Evolutionary conservation across 805 yeast genomes (phyloP).

Genomic region (Saturnispora sekii): DNA sequence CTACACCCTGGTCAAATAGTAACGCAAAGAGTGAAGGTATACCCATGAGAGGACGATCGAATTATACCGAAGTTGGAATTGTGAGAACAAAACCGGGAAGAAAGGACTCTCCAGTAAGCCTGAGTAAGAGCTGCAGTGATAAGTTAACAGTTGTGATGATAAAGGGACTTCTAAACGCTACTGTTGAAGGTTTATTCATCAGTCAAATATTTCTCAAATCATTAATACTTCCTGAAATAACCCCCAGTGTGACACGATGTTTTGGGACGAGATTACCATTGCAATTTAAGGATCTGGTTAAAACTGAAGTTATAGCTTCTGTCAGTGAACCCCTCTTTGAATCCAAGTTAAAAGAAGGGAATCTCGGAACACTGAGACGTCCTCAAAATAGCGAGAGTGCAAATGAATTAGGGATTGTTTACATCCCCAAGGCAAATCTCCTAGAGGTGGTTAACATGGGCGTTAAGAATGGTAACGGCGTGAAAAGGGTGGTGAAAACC

Average conservation of each 20-base stretch:
- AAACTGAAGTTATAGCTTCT: not conserved
- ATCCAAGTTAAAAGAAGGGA: not conserved
- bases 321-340: constrained; percentile 8
- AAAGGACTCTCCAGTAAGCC: constrained; percentile 58
- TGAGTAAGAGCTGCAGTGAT: constrained; percentile 85
- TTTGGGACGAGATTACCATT: constrained; percentile 24
- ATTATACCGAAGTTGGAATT: constrained; percentile 45
- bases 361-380: constrained; percentile 1
- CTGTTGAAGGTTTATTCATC: constrained; percentile 29
- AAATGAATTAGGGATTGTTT: constrained; percentile 22
- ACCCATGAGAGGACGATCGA: constrained; percentile 51
- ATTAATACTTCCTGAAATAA: constrained; percentile 36
- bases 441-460: constrained; percentile 45
- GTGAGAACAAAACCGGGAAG: constrained; percentile 94
- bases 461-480: constrained; percentile 46
- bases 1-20: constrained; percentile 15
- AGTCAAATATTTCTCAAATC: constrained; percentile 30
- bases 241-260: constrained; percentile 32
- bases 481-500: constrained; percentile 35
- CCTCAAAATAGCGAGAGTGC: constrained; percentile 14
- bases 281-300: not conserved
- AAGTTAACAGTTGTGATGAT: constrained; percentile 60
- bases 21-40: constrained; percentile 9
- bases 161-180: constrained; percentile 41
- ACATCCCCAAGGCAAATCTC: constrained; percentile 15